A percentile compares a stretch with the other conserved stretches of the same genome.
phyloP scores from a whole-genome alignment of 2,329 filamentous ascomycete genomes.

The Lasiodiplodia hormozganensis region DNA sequence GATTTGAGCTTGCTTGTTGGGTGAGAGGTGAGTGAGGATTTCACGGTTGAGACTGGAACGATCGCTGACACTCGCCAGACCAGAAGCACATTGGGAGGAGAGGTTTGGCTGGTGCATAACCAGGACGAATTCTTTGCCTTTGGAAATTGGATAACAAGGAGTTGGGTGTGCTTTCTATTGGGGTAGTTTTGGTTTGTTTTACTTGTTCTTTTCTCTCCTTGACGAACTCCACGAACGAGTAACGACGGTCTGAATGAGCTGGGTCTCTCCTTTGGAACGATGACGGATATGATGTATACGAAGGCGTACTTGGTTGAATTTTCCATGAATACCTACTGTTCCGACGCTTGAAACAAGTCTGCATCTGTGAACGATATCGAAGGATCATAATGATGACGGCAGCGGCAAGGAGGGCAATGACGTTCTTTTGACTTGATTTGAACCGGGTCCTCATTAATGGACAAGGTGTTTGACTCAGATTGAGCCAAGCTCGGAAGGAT shows the following conservation, averaged over 20 bases:
- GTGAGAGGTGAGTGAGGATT: not conserved
- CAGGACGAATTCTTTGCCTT: too few relatives aligned
- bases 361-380: too few relatives aligned
- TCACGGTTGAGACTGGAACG: too few relatives aligned
- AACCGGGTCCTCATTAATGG: not conserved
- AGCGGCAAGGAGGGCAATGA: not conserved
- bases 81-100: too few relatives aligned
- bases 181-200: not conserved
- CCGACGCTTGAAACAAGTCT: too few relatives aligned
- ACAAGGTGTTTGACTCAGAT: not conserved
- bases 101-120: too few relatives aligned
- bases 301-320: too few relatives aligned
- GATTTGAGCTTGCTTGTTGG: not conserved
- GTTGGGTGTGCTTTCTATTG: not conserved
- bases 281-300: not conserved
- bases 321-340: not conserved
- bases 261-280: not conserved
- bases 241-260: not conserved
- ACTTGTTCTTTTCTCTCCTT: not conserved
- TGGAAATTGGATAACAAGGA: too few relatives aligned
- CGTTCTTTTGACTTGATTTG: not conserved
- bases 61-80: too few relatives aligned
- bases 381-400: not conserved
- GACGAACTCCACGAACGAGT: not conserved
- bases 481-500: not conserved